Evolutionary conservation across 2,329 filamentous ascomycete genomes (phyloP), one percentile per base, ranked within the genome.

Genomic region (Aspergillus sp.): DNA sequence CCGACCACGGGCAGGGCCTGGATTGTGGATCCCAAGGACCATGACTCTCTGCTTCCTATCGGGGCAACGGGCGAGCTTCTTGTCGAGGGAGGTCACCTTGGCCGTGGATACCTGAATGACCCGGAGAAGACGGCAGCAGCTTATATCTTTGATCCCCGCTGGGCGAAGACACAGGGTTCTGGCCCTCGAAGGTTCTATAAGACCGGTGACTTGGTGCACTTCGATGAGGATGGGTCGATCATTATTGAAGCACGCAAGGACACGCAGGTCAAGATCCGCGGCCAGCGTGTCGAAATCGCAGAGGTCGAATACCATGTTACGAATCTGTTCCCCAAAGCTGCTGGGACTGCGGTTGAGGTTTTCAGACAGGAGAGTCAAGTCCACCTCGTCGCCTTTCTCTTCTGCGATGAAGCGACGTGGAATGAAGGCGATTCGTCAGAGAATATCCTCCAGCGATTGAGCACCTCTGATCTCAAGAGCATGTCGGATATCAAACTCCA

Each of bases 201-300:
- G 2, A 54, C 51, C 4, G 51, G 51, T 12, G 51, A 54, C n/a
- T 24, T 54, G 5, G 51, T 47, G 5, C 20, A 44, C 5, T 58
- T 45, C 24, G 15, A 19, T 17, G 4, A 33, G 4, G 27, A 56
- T 17, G 57, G 53, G 4, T 19, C 17, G 3, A 4, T 59, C 4
- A 11, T 22, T 5, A 52, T 22, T 13, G 30, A 53, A 1, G 52
- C 34, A 3, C 57, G 57, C 2, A 59, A 59, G n/a, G 57, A 60
- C 13, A 15, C 8, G 13, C 47, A 51, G 47, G 54, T 51, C 3
- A 56, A 56, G 33, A 51, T 56, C 8, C 17, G 34, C 1, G 54
- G 54, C n/a, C 47, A 51, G 37, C 22, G 54, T 1, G 47, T 56
- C 2, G 54, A 56, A n/a, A 12, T 56, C 24, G 27, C 8, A 12